These are phyloP conservation scores for Colletotrichum sojae DNA, from an alignment of 2,329 filamentous ascomycete genomes.

Conservation along the genomic window DNA sequence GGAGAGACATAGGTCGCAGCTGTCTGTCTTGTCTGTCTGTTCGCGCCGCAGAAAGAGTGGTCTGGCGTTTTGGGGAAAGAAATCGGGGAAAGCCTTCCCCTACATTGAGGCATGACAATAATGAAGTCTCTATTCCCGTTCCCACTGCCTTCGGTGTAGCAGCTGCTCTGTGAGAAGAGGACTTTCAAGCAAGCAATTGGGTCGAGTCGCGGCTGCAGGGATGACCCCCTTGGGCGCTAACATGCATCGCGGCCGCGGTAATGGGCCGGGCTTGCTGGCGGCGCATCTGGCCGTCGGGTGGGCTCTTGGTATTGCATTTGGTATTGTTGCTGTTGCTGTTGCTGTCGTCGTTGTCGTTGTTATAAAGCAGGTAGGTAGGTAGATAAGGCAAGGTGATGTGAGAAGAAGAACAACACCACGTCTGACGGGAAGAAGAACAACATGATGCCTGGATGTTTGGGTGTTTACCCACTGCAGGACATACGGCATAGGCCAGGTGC, in stretches of 20 bases:
- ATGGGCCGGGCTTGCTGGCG: slow-evolving; percentile 29
- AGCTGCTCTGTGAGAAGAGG: slow-evolving; percentile 4
- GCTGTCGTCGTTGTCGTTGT: no score
- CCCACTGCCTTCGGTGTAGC: neutral
- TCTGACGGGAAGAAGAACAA: no score
- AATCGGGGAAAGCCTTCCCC: slow-evolving; percentile 4
- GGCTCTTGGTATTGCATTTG: neutral
- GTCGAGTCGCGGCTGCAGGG: slow-evolving; percentile 27
- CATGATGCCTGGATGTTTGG: no score
- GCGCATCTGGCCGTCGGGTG: slow-evolving; percentile 3
- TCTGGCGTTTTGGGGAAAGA: neutral
- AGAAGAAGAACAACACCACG: no score
- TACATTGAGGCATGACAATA: slow-evolving; percentile 12
- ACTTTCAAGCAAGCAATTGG: slow-evolving; percentile 35
- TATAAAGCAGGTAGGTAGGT: no score
- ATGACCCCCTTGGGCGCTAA: slow-evolving; percentile 37
- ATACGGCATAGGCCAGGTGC: neutral
- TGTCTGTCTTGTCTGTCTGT: slow-evolving; percentile 6
- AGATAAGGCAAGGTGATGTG: no score
- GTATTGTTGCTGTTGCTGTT: neutral
- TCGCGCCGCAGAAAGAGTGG: slow-evolving; percentile 4
- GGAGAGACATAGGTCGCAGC: slow-evolving; percentile 11
- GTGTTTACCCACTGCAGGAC: neutral
- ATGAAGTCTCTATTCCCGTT: neutral
- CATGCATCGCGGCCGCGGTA: slow-evolving; percentile 27